These are phyloP conservation scores for Dactylonectria estremocensis DNA, from an alignment of 2,329 filamentous ascomycete genomes.

Conservation along the genomic window DNA sequence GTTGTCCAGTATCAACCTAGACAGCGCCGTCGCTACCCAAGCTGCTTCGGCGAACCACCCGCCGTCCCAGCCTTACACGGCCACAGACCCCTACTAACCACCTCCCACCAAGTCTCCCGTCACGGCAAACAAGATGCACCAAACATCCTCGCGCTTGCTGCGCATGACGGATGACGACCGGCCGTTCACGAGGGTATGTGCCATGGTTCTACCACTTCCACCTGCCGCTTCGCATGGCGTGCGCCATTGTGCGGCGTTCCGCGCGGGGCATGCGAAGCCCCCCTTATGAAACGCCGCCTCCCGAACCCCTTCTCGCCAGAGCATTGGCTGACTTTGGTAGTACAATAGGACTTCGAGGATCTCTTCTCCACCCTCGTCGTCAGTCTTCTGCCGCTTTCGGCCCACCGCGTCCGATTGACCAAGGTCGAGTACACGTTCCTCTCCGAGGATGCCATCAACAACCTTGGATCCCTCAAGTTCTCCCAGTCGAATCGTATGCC, in stretches of 20 bases:
- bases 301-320: background rate
- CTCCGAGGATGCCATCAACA: conserved; percentile 98
- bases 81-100: no score
- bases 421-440: conserved; percentile 91
- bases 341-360: conserved; percentile 90
- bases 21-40: no score
- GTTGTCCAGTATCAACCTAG: no score
- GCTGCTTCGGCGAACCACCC: no score
- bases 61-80: no score
- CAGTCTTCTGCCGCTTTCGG: conserved; percentile 85
- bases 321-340: no score
- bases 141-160: background rate
- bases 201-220: background rate
- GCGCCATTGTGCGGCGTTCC: no score
- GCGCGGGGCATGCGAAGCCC: no score
- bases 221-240: no score
- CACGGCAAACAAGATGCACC: background rate
- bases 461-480: conserved; percentile 96
- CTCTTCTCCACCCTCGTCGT: conserved; percentile 96
- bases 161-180: background rate
- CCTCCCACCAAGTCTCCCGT: no score
- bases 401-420: conserved; percentile 72
- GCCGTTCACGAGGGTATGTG: background rate
- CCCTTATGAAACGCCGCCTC: no score
- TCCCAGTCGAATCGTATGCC: conserved; percentile 99